Evolutionary conservation across 495 filamentous ascomycete species (phyloP), one percentile per base, ranked within the genome.

Genomic region (Lepidopterella palustris): DNA sequence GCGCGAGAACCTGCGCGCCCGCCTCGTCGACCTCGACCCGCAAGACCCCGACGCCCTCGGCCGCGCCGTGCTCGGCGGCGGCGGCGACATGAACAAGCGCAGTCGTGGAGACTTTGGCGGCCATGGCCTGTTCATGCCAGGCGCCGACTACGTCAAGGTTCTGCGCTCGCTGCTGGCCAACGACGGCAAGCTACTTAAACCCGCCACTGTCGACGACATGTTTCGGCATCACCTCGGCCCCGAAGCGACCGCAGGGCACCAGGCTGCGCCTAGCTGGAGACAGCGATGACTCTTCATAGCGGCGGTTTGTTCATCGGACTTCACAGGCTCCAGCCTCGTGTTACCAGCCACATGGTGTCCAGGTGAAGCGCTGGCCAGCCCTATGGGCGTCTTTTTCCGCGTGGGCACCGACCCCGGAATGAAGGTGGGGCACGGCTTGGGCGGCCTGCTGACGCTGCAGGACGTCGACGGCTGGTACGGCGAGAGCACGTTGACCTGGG

Each of bases 111-210:
- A 77, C 59, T 70, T 77, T 27, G 83, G 80, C 3, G 83, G 83
- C 1, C 73, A 73, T 15, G 83, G 83, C 1, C 29, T 79, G 23
- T 83, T 72, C 55, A 71, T 74, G 5, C 69, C 75, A 0, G 76
- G 76, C 6, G 60, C 28, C 11, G 78, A 78, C 51, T 82, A 77
- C 58, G 62, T 72, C 29, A 80, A 76, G 59, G 65, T 84, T 15
- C 66, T 84, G 53, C 72, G 69, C 25, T 74, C 72, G 23, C 10
- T 84, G 2, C 62, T 85, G 24, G 55, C 50, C 4, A 72, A 75
- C 58, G 76, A 81, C 65, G 74, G 69, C 40, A 72, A 70, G 35
- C 28, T 83, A 11, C 66, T 83, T 3, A 70, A 71, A 39, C 49
- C 64, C 5, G 58, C 55, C 13, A 78, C 74, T n/a, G 73, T 75